Conservation (phyloP, 139 green algal genomes). For the Asterochloris sp. region DNA sequence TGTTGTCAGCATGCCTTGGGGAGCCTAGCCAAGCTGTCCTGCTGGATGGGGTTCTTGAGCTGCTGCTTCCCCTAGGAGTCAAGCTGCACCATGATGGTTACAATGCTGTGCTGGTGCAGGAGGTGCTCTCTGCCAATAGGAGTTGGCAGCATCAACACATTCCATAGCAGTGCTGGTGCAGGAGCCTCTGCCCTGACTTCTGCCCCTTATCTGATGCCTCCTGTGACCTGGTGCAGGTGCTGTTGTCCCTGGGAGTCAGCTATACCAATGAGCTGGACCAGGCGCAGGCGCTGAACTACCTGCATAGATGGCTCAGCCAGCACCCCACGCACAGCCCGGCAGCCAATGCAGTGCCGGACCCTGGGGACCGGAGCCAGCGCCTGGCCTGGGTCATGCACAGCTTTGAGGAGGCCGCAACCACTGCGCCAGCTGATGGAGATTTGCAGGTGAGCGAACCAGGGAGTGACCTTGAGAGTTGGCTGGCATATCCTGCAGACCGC, state of each 20-base stretch:
- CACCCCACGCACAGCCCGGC: constrained; percentile 51
- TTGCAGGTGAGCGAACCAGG: constrained; percentile 40
- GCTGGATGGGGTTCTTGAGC: too few relatives aligned
- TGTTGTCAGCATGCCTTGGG: too few relatives aligned
- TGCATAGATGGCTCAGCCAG: constrained; percentile 68
- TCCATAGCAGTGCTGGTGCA: too few relatives aligned
- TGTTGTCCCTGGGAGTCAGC: constrained; percentile 90
- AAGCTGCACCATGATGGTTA: too few relatives aligned
- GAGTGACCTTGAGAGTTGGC: neutral
- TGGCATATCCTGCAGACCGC: neutral
- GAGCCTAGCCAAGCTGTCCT: too few relatives aligned
- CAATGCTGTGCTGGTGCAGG: too few relatives aligned
- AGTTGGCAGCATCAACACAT: too few relatives aligned
- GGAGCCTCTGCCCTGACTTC: too few relatives aligned
- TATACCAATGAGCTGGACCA: constrained; percentile 98
- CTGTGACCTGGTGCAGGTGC: constrained; percentile 32
- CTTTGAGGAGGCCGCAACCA: constrained; percentile 25
- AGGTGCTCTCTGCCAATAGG: too few relatives aligned
- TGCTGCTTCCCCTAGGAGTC: too few relatives aligned
- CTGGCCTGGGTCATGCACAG: constrained; percentile 39
- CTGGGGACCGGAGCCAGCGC: constrained; percentile 51
- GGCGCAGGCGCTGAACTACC: constrained; percentile 55
- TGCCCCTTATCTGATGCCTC: too few relatives aligned
- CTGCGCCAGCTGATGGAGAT: constrained; percentile 68
- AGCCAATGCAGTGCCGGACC: constrained; percentile 27